Base-by-base conservation (phyloP, 2,329 filamentous ascomycete species). In the Rugonectria rugulosa region DNA sequence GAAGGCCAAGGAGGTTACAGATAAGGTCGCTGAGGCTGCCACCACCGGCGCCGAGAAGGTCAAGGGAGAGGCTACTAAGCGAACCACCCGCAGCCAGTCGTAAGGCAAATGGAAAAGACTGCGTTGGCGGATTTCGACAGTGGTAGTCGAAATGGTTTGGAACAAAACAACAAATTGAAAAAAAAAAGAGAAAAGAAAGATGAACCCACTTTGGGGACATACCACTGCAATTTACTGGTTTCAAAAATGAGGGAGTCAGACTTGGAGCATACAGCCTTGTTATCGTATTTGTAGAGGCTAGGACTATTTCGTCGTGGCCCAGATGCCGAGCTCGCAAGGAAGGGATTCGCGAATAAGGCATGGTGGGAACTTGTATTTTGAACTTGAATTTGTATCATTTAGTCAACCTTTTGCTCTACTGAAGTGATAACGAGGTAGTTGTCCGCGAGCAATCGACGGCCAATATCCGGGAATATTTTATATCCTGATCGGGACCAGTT, bases 51-150 rank as follows among this genome's bases (percentile, higher is more conserved):
- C 87, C 50, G 90, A 92, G 59, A 86, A 90, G 54, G 87, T 88
- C 64, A 94, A 95, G 81, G 86, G 83, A 49, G 90, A 93, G 82
- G 81, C 76, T 24, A 85, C 75, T 70, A 87, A 86, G 81, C 83
- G 85, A 62, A 75, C 76, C 57, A 83, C 81, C 55, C 81, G 82
- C 70, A 86, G 78, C 77, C 78, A 82, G 66, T 82, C 79, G 69
- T 84, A 79, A 64, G 44, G 14, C 14, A 6, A 37, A 23, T 40
- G 37, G 19, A 49, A 44, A 23, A 41, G 36, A 12, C 34, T 21
- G 21, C 46, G 43, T 48, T n/a, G n/a, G n/a, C n/a, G n/a, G n/a
- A n/a, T n/a, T n/a, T n/a, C n/a, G 15, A 37, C 27, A 56, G 29
- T 56, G 15, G 32, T 43, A 37, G 29, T 29, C 43, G 20, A 64